Conservation (phyloP, 2,329 filamentous ascomycete genomes). For the Ascochyta koolunga region DNA sequence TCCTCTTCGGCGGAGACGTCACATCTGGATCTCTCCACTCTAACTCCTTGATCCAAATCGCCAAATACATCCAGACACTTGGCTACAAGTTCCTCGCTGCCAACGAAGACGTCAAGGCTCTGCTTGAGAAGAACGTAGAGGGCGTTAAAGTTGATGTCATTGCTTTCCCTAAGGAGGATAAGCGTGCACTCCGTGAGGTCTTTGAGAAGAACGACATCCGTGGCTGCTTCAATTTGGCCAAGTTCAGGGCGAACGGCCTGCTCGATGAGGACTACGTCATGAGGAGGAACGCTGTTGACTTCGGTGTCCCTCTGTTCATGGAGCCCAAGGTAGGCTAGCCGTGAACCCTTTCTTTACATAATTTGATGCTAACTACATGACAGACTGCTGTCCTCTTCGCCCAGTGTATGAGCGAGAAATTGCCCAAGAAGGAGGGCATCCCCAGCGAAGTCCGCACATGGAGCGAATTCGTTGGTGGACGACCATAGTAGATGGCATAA, state of each 20-base stretch:
- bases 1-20: constrained; percentile 89
- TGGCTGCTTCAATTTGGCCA: constrained; percentile 93
- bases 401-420: constrained; percentile 95
- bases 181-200: constrained; percentile 90
- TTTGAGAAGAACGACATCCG: constrained; percentile 97
- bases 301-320: constrained; percentile 97
- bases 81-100: constrained; percentile 95
- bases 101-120: constrained; percentile 77
- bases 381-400: constrained; percentile 96
- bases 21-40: constrained; percentile 54
- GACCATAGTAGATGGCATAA: constrained; percentile 33
- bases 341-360: background rate
- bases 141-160: constrained; percentile 82
- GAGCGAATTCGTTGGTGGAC: constrained; percentile 86
- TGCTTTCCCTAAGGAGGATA: constrained; percentile 95
- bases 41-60: constrained; percentile 75
- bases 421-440: constrained; percentile 86
- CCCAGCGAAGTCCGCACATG: constrained; percentile 90
- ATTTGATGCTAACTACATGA: constrained; percentile 22
- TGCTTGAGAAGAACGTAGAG: constrained; percentile 76
- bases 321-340: constrained; percentile 80
- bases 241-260: constrained; percentile 79
- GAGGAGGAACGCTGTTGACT: constrained; percentile 97
- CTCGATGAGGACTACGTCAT: constrained; percentile 97
- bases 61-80: constrained; percentile 85